These are phyloP conservation scores for Populus alba DNA, from an alignment of 345 rosid genomes.

Conservation along the genomic window DNA sequence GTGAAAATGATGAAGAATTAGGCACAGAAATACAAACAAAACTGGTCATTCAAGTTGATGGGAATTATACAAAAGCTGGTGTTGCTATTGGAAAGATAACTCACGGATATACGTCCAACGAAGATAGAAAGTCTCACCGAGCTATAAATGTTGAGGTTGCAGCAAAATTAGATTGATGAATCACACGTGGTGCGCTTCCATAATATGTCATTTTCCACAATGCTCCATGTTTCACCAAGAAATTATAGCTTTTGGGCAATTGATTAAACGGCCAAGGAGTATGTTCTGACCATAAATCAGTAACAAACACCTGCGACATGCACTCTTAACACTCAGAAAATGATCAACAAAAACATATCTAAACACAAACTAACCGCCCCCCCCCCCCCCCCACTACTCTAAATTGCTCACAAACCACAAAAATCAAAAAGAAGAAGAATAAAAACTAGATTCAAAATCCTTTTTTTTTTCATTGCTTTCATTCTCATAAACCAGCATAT, in stretches of 20 bases:
- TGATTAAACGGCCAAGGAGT: slow-evolving; percentile 99
- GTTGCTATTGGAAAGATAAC: background rate
- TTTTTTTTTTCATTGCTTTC: background rate
- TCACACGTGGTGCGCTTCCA: slow-evolving; percentile 78
- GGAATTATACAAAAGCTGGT: background rate
- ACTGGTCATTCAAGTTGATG: background rate
- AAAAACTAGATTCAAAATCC: background rate
- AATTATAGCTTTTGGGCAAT: slow-evolving; percentile 91
- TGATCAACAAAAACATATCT: slow-evolving; percentile 13
- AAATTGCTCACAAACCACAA: slow-evolving; percentile 5
- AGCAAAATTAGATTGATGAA: slow-evolving; percentile 94
- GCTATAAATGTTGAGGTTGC: slow-evolving; percentile 96
- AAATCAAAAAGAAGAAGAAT: background rate
- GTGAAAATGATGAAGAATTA: background rate
- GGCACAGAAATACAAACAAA: background rate
- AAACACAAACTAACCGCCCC: slow-evolving; percentile 4
- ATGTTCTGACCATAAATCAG: slow-evolving; percentile 98
- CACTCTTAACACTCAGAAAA: slow-evolving; percentile 36
- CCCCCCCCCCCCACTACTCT: background rate
- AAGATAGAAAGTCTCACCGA: slow-evolving; percentile 53
- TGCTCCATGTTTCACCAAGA: slow-evolving; percentile 89
- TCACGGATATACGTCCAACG: background rate
- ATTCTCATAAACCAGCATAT: background rate
- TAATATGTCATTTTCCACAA: slow-evolving; percentile 93
- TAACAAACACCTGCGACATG: slow-evolving; percentile 76